These are phyloP conservation scores for Monosporascus sp. DNA, from an alignment of 2,329 filamentous ascomycete species.

Conservation along the genomic window DNA sequence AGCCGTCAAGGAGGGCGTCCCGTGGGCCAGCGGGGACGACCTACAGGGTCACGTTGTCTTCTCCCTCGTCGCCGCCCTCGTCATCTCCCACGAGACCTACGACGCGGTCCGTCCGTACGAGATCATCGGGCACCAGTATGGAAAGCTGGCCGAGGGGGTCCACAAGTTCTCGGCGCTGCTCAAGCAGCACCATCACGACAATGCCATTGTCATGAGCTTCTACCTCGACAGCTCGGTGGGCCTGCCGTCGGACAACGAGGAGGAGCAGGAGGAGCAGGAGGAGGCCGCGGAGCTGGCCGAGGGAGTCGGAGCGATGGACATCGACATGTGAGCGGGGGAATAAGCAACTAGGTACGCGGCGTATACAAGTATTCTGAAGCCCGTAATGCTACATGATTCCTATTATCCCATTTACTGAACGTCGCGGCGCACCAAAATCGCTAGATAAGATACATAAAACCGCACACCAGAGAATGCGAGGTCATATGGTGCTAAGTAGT, in stretches of 20 bases:
- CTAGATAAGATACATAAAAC: no score
- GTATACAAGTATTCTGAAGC: no score
- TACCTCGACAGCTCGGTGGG: neutral
- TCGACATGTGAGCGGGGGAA: neutral
- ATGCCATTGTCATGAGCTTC: slow-evolving; percentile 2
- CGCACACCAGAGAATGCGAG: no score
- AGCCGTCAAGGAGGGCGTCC: slow-evolving; percentile 1
- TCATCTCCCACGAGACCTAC: slow-evolving; percentile 3
- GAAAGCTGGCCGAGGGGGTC: neutral
- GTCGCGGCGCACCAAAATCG: no score
- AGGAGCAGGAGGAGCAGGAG: neutral
- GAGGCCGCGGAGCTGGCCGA: neutral
- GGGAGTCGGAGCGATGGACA: neutral
- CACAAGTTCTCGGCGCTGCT: slow-evolving; percentile 2
- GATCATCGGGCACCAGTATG: slow-evolving; percentile 4
- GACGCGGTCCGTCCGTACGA: slow-evolving; percentile 1
- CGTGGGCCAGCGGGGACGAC: neutral
- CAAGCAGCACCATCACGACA: slow-evolving; percentile 1
- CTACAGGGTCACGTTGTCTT: neutral
- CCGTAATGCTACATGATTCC: no score
- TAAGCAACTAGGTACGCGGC: no score
- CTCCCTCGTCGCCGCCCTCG: slow-evolving; percentile 1
- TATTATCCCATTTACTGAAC: no score
- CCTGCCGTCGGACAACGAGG: neutral
- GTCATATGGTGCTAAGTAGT: no score